Conservation (phyloP, 2,329 filamentous ascomycete genomes). For the Botrytis byssoidea region DNA sequence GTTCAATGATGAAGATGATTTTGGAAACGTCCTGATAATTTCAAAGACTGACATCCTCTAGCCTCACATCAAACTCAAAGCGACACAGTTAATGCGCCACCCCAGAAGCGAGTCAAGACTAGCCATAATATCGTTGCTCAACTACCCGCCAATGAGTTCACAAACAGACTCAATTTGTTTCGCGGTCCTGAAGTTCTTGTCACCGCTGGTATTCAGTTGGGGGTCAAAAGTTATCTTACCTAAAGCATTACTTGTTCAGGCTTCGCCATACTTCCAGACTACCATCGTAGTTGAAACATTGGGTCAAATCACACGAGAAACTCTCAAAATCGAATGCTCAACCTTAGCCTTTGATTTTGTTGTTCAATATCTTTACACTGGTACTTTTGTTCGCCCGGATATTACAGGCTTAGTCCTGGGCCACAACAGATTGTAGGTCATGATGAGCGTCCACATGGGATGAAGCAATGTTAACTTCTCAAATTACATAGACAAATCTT, state of each 20-base stretch:
- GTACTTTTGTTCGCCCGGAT: not conserved
- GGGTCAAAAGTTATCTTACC: conserved; percentile 11
- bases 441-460: not conserved
- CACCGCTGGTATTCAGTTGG: not conserved
- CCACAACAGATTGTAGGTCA: conserved; percentile 18
- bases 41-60: not conserved
- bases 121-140: not conserved
- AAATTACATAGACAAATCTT: not conserved
- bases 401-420: not conserved
- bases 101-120: not conserved
- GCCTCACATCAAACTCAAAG: not conserved
- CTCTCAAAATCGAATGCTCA: conserved; percentile 13
- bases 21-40: not conserved
- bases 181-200: conserved; percentile 17
- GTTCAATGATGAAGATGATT: not conserved
- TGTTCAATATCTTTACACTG: conserved; percentile 25
- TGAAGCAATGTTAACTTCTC: not conserved
- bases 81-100: not conserved
- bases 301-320: conserved; percentile 11
- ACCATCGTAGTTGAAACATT: conserved; percentile 15
- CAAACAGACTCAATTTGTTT: conserved; percentile 5
- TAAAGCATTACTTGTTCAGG: conserved; percentile 22
- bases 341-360: conserved; percentile 19
- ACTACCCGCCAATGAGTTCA: not conserved
- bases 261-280: conserved; percentile 21